Percentiles rank a stretch among this genome's conserved stretches.
Conservation (phyloP, 164 flowering plant species). For the Berberis vulgaris region DNA sequence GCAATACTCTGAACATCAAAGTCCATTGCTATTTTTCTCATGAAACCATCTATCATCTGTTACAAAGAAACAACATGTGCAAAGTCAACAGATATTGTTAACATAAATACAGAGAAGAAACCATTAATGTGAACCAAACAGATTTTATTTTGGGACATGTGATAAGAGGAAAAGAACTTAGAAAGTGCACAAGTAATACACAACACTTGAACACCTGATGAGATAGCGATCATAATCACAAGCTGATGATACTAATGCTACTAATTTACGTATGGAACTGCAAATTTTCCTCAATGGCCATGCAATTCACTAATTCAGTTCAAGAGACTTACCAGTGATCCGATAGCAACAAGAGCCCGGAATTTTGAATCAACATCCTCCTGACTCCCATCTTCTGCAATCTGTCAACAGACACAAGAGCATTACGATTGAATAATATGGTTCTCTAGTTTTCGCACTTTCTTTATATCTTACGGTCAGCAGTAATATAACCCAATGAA, state of each 20-base stretch:
- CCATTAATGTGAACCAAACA: neutral
- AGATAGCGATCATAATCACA: too few species aligned
- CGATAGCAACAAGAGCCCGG: conserved; percentile 83
- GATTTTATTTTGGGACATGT: neutral
- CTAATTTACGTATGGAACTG: too few species aligned
- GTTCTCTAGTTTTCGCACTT: too few species aligned
- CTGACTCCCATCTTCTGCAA: conserved; percentile 63
- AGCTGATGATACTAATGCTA: too few species aligned
- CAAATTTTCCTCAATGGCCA: neutral
- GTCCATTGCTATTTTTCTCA: conserved; percentile 72
- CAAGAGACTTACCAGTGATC: conserved; percentile 62
- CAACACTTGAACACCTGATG: too few species aligned
- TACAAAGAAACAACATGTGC: conserved; percentile 2
- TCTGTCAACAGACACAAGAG: conserved; percentile 28
- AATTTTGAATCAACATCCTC: conserved; percentile 65
- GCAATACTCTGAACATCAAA: conserved; percentile 76
- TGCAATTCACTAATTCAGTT: neutral
- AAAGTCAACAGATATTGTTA: neutral
- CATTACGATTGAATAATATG: neutral
- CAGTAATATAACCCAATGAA: too few species aligned
- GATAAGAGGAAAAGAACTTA: too few species aligned
- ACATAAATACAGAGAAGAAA: neutral
- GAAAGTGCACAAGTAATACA: too few species aligned
- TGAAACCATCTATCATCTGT: conserved; percentile 85
- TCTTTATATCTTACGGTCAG: too few species aligned